These are phyloP conservation scores for Earliella scabrosa DNA, from an alignment of 1,284 basidiomycete genomes.

Conservation along the genomic window DNA sequence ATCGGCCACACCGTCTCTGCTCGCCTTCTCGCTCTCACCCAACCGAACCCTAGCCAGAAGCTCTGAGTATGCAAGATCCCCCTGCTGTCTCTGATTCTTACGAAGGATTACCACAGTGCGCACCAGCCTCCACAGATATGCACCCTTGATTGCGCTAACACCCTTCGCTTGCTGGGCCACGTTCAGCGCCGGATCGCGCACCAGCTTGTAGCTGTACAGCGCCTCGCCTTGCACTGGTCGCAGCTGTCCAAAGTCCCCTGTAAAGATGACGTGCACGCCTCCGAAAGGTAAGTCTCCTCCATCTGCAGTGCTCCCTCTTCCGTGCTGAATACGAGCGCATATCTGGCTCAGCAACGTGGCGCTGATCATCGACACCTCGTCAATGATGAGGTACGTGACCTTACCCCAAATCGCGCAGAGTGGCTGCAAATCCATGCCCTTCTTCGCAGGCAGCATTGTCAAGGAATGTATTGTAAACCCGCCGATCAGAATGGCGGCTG, in stretches of 20 bases:
- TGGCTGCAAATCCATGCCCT: not conserved
- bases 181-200: not conserved
- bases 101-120: too few relatives aligned
- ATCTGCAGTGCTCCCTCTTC: not conserved
- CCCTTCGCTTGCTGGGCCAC: too few relatives aligned
- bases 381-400: conserved; percentile 3
- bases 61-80: too few relatives aligned
- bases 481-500: conserved; percentile 9
- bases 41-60: too few relatives aligned
- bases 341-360: not conserved
- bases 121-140: not conserved
- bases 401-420: not conserved
- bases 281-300: conserved; percentile 7
- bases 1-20: too few relatives aligned
- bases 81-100: too few relatives aligned
- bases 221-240: not conserved
- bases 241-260: conserved; percentile 22
- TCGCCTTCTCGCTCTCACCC: too few relatives aligned
- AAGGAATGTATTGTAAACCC: too few relatives aligned
- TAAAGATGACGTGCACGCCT: conserved; percentile 19
- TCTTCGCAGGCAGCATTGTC: not conserved
- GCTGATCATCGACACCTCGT: conserved; percentile 9
- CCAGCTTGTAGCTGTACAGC: not conserved
- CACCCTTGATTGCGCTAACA: not conserved
- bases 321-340: not conserved